Base-by-base conservation (phyloP, 176 grass and related monocot genomes). In the Elymus sibiricus region DNA sequence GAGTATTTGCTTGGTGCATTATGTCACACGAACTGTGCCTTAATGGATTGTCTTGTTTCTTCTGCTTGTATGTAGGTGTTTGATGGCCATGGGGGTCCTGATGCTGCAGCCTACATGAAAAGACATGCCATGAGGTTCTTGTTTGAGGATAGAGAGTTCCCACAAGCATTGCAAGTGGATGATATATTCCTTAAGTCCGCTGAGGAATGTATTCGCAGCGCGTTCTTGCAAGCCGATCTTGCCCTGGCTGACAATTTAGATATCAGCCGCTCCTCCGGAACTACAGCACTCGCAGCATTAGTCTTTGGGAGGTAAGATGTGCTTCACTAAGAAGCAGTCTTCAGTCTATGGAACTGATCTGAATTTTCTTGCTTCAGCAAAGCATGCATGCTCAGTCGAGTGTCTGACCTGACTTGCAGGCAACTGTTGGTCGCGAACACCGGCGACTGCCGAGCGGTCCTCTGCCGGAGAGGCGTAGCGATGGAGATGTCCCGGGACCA, bases 41-140 rank as follows among this genome's bases (percentile, higher is more conserved):
- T 4, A 89, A 73, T 51, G 70, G 49, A 77, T 63, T 69, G 1
- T 12, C n/a, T 47, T 83, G 47, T 26, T 80, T 26, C 17, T 60
- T 56, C 47, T 15, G 17, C 70, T 68, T 84, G 75, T 37, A 70
- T 28, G 74, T 51, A 99, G 97, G 90, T 99, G 2, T 99, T 99
- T 77, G 97, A 99, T 89, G 97, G 97, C 11, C 97, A 99, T 88
- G 94, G 92, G 68, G 97, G 97, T 64, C 60, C 90, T 0, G 94
- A 96, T 66, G 97, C 94, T 22, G 97, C 94, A 69, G 97, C 85
- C 22, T 99, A 94, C 90, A 93, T 99, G 86, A 99, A 96, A 83
- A 91, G 90, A 55, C 92, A 99, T 70, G 97, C 87, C n/a, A 86
- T 91, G 49, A 91, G 83, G 76, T 91, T 99, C 62, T 34, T 99